Base-by-base conservation (phyloP, 225 moss, liverwort and hornwort genomes). In the Sphagnum contortum region DNA sequence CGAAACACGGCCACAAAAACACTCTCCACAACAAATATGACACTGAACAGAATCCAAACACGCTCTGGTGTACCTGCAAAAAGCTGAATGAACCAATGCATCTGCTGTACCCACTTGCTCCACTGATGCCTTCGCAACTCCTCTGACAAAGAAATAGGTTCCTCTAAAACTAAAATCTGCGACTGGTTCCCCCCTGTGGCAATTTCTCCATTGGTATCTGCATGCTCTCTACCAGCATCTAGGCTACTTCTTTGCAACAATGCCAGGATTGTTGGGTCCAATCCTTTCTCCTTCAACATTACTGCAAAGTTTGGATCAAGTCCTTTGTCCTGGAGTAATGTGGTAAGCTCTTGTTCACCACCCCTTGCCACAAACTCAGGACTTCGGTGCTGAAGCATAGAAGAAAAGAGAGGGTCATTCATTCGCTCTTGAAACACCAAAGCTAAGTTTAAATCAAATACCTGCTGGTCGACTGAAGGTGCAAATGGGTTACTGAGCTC, bases 271-370 rank as follows among this genome's bases (percentile, higher is more conserved):
- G 82, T 83, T 59, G 87, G 87, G 59, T 87, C 87, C 14, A 87
- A 65, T 2, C 82, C 87, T 57, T 87, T 87, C 63, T 83, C 87
- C 70, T 83, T 83, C 6, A 87, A 72, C 87, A 87, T 87, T 52
- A 87, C 77, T 8, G 87, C 87, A 70, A 87, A 87, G 60, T 87
- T 87, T 2, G 87, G 87, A 70, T 87, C 87, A 49, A 87, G 71
- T 6, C 87, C 87, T 63, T 83, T 87, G 62, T 87, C 87, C 72
- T 87, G 79, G 47, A 87, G 87, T 49, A 87, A 67, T 49, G 78
- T 71, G 5, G 83, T 83, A 9, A 87, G 69, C 73, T 87, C 87
- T 72, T 87, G 83, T 64, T 87, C 87, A 14, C 68, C 75, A 8
- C 87, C 83, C 58, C 77, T 73, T 14, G 80, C 67, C 64, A 73